A percentile compares a stretch with the other conserved stretches of the same genome.
phyloP scores from a whole-genome alignment of 805 yeast species.

The Kuraishia floccosa region DNA sequence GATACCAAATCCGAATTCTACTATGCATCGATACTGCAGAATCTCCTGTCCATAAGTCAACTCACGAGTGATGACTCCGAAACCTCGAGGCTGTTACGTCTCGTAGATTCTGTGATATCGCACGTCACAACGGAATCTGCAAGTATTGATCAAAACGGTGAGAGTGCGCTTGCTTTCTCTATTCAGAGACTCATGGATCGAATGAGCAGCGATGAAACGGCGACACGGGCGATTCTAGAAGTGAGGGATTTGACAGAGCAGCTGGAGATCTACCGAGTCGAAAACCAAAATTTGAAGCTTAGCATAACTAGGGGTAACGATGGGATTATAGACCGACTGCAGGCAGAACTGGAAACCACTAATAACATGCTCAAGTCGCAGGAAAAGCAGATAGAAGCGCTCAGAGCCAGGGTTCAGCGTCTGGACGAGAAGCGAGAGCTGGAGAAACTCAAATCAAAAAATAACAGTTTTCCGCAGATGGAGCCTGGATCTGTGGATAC shows the following conservation, averaged over 20 bases:
- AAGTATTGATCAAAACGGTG: slow-evolving; percentile 10
- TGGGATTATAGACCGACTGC: not conserved
- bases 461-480: no score
- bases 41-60: slow-evolving; percentile 5
- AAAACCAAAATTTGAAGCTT: slow-evolving; percentile 11
- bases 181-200: slow-evolving; percentile 52
- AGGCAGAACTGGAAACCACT: not conserved
- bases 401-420: no score
- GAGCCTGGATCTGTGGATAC: no score
- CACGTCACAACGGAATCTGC: slow-evolving; percentile 1
- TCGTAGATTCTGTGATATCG: not conserved
- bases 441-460: no score
- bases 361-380: not conserved
- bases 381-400: not conserved
- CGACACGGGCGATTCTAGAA: slow-evolving; percentile 51
- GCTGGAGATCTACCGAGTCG: slow-evolving; percentile 6
- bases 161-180: slow-evolving; percentile 34
- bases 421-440: no score
- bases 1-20: slow-evolving; percentile 1
- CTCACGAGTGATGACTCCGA: no score
- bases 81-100: no score
- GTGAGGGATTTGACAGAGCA: slow-evolving; percentile 37
- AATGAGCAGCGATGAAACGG: slow-evolving; percentile 67
- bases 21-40: slow-evolving; percentile 5
- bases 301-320: slow-evolving; percentile 9